Evolutionary conservation across 164 flowering plant species (phyloP).

Genomic region (Buxus sempervirens): DNA sequence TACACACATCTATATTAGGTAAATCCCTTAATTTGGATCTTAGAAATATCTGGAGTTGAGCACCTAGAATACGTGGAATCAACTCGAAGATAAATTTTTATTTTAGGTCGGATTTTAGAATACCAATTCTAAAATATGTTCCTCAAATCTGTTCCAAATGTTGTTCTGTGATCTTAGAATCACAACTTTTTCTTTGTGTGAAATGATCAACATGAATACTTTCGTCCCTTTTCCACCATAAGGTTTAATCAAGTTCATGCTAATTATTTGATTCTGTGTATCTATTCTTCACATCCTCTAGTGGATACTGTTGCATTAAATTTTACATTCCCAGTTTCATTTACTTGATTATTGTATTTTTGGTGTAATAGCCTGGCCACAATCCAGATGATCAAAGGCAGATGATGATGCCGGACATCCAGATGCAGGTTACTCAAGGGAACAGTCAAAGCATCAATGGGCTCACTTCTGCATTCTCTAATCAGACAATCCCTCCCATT

Average conservation of each 20-base stretch:
- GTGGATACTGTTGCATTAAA: background rate
- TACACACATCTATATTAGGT: no score
- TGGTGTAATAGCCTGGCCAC: slow-evolving; percentile 45
- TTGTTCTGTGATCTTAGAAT: no score
- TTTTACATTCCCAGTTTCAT: background rate
- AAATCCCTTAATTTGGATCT: no score
- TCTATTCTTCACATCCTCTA: background rate
- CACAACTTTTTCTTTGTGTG: no score
- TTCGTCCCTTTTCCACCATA: background rate
- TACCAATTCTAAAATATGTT: no score
- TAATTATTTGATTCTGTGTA: background rate
- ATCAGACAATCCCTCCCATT: slow-evolving; percentile 54
- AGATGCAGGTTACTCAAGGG: slow-evolving; percentile 67
- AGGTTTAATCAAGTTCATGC: background rate
- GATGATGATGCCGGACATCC: slow-evolving; percentile 68
- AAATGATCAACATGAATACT: background rate
- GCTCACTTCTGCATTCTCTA: slow-evolving; percentile 50
- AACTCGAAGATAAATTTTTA: no score
- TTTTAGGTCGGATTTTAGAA: no score
- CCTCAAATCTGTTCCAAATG: no score
- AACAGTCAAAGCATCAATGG: slow-evolving; percentile 60
- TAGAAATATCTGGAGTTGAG: no score
- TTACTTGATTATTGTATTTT: slow-evolving; percentile 7
- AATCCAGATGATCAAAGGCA: slow-evolving; percentile 72
- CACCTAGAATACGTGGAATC: no score